Evolutionary conservation across 768 basidiomycete genomes (phyloP), one percentile per base, ranked within the genome.

Genomic region (Hebeloma cylindrosporum): DNA sequence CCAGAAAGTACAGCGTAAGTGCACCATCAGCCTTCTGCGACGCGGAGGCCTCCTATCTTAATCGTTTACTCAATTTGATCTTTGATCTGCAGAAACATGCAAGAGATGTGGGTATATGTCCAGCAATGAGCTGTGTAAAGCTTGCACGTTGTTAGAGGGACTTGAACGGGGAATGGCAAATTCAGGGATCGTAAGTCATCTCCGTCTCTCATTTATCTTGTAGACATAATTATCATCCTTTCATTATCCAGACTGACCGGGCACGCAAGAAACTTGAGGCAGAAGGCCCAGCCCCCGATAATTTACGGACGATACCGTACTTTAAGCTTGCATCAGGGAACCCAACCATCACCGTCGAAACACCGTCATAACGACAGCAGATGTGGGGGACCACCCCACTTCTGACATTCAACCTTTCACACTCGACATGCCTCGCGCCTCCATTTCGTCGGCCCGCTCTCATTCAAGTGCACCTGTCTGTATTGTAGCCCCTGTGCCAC

Each of bases 121-220:
- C 3, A 94, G 91, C 50, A 96, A 98, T 54, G 83, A 87, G n/a
- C 68, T 99, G n/a, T 94, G 93, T 61, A 94, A 94, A 62, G 94
- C 93, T 1, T 96, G 94, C 51, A 88, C 85, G 0, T 69, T 97
- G 4, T 71, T 97, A 0, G 91, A 97, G 65, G 91, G 93, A 6
- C 72, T 97, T 11, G 93, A 96, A 63, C 77, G 88, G 29, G 93
- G 93, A 10, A 76, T 90, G 69, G 84, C 75, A 4, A 68, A 63
- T 50, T 73, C 79, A 28, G 78, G 74, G 30, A 80, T 82, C 33
- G 86, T 86, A 57, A 48, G 83, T 71, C 47, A 38, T 55, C 47
- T 43, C 40, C 40, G 43, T 26, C 29, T n/a, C n/a, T 31, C 8
- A 39, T 42, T 42, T 43, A 43, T 37, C 40, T 30, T 27, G 31